A percentile compares a stretch with the other conserved stretches of the same genome.
Evolutionary conservation across 306 rosid species (phyloP).

Genomic region (Rosa chinensis): DNA sequence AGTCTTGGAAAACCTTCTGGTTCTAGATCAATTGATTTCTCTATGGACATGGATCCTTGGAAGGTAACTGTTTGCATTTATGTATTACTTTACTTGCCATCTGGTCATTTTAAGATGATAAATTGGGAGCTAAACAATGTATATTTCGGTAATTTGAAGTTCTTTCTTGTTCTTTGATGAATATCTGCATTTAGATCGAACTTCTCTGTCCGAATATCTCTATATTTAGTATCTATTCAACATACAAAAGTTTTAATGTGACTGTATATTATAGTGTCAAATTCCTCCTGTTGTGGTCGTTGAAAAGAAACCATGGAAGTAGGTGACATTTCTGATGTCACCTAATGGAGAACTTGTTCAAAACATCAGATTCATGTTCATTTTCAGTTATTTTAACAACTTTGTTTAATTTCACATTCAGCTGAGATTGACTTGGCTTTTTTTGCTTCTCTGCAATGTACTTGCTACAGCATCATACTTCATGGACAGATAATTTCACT

Average conservation of each 20-base stretch:
- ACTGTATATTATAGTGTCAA: background rate
- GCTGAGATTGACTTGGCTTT: constrained; percentile 9
- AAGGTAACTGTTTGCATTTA: constrained; percentile 41
- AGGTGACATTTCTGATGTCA: constrained; percentile 29
- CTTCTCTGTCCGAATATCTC: background rate
- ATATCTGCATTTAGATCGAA: background rate
- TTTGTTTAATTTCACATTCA: constrained; percentile 12
- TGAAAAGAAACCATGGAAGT: background rate
- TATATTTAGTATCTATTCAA: background rate
- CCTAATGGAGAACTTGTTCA: constrained; percentile 34
- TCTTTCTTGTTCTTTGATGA: background rate
- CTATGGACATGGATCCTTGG: constrained; percentile 35
- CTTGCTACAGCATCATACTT: constrained; percentile 39
- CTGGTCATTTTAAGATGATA: background rate
- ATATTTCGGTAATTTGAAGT: background rate
- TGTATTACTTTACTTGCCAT: background rate
- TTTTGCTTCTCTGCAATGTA: constrained; percentile 20
- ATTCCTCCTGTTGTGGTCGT: background rate
- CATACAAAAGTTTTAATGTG: background rate
- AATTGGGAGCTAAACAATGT: background rate
- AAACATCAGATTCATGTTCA: constrained; percentile 33
- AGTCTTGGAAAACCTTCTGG: constrained; percentile 38
- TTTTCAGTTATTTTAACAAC: constrained; percentile 25
- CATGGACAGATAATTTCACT: constrained; percentile 39
- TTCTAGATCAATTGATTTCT: constrained; percentile 42